These are phyloP conservation scores for Boletellus deceptivus DNA, from an alignment of 1,284 basidiomycete species.

Conservation along the genomic window DNA sequence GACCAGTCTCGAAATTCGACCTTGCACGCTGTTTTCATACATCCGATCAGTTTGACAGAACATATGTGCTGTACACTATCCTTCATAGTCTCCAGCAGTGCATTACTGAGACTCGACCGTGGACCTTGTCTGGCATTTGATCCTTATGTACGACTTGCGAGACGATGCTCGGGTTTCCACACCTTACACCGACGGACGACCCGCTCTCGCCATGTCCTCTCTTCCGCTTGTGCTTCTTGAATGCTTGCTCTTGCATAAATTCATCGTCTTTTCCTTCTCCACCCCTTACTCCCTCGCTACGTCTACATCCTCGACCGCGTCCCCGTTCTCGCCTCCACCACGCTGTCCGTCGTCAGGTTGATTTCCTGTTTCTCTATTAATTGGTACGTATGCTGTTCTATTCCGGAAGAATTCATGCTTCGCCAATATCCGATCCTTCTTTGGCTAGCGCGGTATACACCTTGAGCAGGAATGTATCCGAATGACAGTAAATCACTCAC, in stretches of 20 bases:
- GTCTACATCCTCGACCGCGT: too few species aligned
- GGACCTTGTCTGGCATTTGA: too few species aligned
- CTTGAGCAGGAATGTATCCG: conserved; percentile 11
- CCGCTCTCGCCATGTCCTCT: conserved; percentile 63
- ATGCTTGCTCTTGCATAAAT: conserved; percentile 50
- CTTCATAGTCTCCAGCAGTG: too few species aligned
- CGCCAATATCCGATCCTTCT: conserved; percentile 65
- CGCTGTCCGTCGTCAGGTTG: conserved; percentile 20
- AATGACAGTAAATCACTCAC: neutral
- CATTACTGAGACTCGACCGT: too few species aligned
- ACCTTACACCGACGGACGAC: conserved; percentile 32
- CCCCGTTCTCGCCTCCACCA: neutral
- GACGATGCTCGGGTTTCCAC: neutral
- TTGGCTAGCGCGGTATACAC: conserved; percentile 47
- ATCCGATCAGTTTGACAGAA: too few species aligned
- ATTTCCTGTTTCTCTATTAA: conserved; percentile 14
- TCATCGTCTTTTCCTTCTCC: conserved; percentile 27
- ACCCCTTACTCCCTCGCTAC: conserved; percentile 37
- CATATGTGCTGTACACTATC: too few species aligned
- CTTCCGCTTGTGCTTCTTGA: conserved; percentile 71
- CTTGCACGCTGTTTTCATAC: too few species aligned
- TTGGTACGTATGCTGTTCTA: conserved; percentile 24
- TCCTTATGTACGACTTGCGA: neutral
- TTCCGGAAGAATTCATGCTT: conserved; percentile 78
- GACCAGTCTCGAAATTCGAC: neutral